phyloP scores from a whole-genome alignment of 1,139 yeast genomes.

The Taiozyma sp. region DNA sequence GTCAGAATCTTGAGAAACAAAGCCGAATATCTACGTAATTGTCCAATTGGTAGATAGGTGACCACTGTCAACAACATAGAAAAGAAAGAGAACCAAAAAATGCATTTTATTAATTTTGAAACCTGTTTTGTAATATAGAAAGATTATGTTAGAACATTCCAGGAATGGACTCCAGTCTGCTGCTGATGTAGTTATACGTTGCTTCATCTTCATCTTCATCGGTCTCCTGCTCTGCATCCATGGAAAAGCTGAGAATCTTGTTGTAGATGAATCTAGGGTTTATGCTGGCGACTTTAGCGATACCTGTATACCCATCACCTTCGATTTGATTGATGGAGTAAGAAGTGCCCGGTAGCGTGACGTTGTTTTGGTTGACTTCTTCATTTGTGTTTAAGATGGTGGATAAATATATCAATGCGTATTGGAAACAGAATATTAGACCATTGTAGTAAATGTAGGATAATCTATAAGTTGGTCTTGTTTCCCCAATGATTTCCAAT shows the following conservation, averaged over 20 bases:
- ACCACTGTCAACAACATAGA: neutral
- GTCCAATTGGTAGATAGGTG: constrained; percentile 55
- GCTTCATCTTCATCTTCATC: constrained; percentile 7
- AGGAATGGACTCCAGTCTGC: neutral
- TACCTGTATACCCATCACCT: constrained; percentile 41
- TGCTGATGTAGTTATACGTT: constrained; percentile 8
- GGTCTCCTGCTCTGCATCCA: constrained; percentile 6
- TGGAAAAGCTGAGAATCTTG: constrained; percentile 13
- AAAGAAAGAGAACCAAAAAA: constrained; percentile 4
- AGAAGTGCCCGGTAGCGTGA: constrained; percentile 14
- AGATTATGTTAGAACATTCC: neutral
- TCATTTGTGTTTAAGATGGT: constrained; percentile 10
- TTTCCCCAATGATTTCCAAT: constrained; percentile 40
- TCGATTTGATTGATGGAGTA: constrained; percentile 20
- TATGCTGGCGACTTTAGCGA: constrained; percentile 27
- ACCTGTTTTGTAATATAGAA: neutral
- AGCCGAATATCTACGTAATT: constrained; percentile 74
- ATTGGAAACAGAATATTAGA: constrained; percentile 26
- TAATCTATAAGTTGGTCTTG: constrained; percentile 27
- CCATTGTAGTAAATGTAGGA: constrained; percentile 23
- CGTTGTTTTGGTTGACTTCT: constrained; percentile 21
- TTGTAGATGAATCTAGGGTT: constrained; percentile 27
- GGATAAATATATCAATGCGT: constrained; percentile 26
- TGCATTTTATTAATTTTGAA: neutral
- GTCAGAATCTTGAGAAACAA: constrained; percentile 81